These are phyloP conservation scores for Auriscalpium microsporum DNA, from an alignment of 768 basidiomycete genomes.

Conservation along the genomic window DNA sequence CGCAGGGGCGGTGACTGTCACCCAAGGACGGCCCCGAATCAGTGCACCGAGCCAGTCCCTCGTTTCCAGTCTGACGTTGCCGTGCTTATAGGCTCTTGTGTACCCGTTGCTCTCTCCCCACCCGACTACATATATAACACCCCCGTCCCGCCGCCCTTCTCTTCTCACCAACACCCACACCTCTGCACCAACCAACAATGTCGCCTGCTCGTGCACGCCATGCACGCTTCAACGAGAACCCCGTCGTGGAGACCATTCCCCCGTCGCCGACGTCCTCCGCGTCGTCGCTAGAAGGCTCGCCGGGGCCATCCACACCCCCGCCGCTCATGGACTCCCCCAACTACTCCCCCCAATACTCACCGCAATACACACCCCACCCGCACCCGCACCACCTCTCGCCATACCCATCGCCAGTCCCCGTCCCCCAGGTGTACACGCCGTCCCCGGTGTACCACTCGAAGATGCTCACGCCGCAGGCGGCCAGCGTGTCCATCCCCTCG, in stretches of 20 bases:
- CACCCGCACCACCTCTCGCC: background rate
- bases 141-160: background rate
- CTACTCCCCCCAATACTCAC: background rate
- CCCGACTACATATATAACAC: background rate
- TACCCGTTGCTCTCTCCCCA: background rate
- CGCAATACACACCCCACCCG: too few species aligned
- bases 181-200: background rate
- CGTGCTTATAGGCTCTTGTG: background rate
- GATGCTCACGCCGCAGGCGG: background rate
- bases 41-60: background rate
- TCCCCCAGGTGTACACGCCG: background rate
- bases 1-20: background rate
- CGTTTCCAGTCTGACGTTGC: background rate
- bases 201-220: background rate
- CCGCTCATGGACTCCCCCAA: background rate
- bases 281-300: background rate
- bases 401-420: background rate
- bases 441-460: background rate
- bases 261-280: background rate
- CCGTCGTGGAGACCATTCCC: background rate
- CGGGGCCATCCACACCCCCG: background rate
- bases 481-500: background rate
- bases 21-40: background rate
- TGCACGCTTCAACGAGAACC: background rate
- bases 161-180: background rate